Base-by-base conservation (phyloP, 129 eudicot genomes). In the Tagetes patula region DNA sequence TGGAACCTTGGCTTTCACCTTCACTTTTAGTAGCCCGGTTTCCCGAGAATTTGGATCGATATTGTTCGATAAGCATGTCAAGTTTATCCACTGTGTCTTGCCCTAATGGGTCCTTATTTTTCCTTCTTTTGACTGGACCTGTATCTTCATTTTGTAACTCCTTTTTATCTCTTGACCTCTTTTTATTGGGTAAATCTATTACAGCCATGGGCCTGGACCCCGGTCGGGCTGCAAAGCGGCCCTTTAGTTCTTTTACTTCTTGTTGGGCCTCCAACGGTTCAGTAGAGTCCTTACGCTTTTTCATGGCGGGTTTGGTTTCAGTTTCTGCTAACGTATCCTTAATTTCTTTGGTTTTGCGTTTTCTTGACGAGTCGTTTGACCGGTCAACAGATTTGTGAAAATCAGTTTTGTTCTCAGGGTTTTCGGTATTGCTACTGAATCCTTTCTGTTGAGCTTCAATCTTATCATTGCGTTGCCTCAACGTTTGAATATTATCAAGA, bases 41-140 rank as follows among this genome's bases (percentile, higher is more conserved):
- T 39, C 81, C 86, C 0, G 96, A 82, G 52, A 90, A 95, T 71
- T 95, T 95, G 52, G 89, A 66, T 43, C 80, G 75, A 64, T 90
- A 95, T 72, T 88, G 90, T 69, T 85, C 89, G 1, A 95, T 88
- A 54, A 95, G 84, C 91, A 82, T 55, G 67, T 95, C 99, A 27
- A 95, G 95, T 65, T 95, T 88, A 85, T 95, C 99, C 71, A 30
- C 80, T 0, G 69, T 79, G 73, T 95, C 99, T 56, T 83, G 81
- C 36, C 99, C 97, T 70, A 85, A 75, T 1, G 97, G 88, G 20
- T 91, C 99, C 41, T 81, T 86, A 52, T 74, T 81, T 80, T 69
- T 83, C 65, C 83, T 90, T 69, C 96, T 83, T 65, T 72, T 73
- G 73, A 74, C 78, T 31, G 48, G 45, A 68, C 64, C 71, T 0